Percentiles rank a stretch among this genome's conserved stretches.
phyloP scores from a whole-genome alignment of 2,329 filamentous ascomycete species.

The Xylariaceae sp. region DNA sequence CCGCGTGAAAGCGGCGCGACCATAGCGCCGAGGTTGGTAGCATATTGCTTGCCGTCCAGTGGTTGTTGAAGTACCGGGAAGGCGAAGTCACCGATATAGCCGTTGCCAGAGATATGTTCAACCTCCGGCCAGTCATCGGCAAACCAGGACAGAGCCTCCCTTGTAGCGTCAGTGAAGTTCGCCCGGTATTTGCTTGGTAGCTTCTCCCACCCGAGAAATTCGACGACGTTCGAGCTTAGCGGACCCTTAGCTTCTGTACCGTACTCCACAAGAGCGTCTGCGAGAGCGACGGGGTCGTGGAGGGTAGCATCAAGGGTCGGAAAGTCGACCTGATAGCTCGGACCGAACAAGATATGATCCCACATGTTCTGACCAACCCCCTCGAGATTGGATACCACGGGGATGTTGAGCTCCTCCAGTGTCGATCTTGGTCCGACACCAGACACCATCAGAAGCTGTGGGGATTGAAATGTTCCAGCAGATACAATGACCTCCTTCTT shows the following conservation, averaged over 20 bases:
- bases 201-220: conserved; percentile 29
- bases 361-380: conserved; percentile 6
- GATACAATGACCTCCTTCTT: conserved; percentile 62
- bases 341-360: conserved; percentile 6
- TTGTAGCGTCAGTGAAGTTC: background rate
- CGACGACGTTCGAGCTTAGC: conserved; percentile 21
- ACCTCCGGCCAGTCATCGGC: conserved; percentile 28
- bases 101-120: conserved; percentile 13
- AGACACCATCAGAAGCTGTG: conserved; percentile 40
- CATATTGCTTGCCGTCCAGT: conserved; percentile 14
- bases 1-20: conserved; percentile 12
- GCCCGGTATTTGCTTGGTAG: conserved; percentile 22
- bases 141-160: conserved; percentile 8
- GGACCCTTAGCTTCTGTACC: conserved; percentile 13
- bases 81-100: conserved; percentile 13
- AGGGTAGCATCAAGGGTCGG: conserved; percentile 25
- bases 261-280: conserved; percentile 4
- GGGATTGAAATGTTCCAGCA: conserved; percentile 63
- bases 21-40: conserved; percentile 3
- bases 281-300: conserved; percentile 16
- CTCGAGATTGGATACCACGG: background rate
- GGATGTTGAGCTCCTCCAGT: background rate
- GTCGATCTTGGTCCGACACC: conserved; percentile 2
- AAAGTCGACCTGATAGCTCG: conserved; percentile 28
- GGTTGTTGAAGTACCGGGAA: conserved; percentile 5